These are phyloP conservation scores for Aspergillus sparsus DNA, from an alignment of 495 filamentous ascomycete genomes.

Conservation along the genomic window DNA sequence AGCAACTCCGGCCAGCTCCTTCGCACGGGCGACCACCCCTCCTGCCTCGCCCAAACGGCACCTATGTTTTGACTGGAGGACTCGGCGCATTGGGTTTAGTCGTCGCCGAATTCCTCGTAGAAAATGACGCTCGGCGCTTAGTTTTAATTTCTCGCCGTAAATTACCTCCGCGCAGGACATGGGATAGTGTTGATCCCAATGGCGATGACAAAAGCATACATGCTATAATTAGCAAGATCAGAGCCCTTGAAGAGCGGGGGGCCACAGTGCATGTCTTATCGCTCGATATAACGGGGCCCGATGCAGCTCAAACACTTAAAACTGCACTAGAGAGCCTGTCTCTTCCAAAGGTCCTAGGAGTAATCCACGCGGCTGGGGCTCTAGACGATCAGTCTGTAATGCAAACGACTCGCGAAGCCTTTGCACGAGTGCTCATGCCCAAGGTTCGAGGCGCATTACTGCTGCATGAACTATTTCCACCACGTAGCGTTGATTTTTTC, in stretches of 20 bases:
- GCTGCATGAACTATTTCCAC: constrained; percentile 40
- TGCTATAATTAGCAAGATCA: constrained; percentile 22
- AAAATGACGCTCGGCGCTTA: constrained; percentile 42
- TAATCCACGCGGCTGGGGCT: constrained; percentile 52
- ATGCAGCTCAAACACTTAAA: constrained; percentile 20
- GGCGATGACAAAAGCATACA: neutral
- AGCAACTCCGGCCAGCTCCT: constrained; percentile 8
- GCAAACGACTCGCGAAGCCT: constrained; percentile 34
- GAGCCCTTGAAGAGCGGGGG: constrained; percentile 31
- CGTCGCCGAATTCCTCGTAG: constrained; percentile 38
- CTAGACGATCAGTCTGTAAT: constrained; percentile 42
- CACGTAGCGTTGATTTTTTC: constrained; percentile 37
- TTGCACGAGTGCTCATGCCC: constrained; percentile 37
- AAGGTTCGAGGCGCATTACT: constrained; percentile 45
- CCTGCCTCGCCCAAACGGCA: constrained; percentile 38
- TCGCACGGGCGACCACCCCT: too few species aligned
- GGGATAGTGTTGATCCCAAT: constrained; percentile 19
- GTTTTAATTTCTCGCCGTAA: constrained; percentile 42
- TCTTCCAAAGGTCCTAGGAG: constrained; percentile 41
- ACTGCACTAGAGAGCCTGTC: constrained; percentile 25
- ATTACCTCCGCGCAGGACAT: constrained; percentile 31
- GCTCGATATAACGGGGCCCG: constrained; percentile 28
- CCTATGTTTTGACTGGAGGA: constrained; percentile 51
- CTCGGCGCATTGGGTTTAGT: constrained; percentile 45
- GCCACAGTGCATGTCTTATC: constrained; percentile 30